These are phyloP conservation scores for Musa beccarii DNA, from an alignment of 176 grass and related monocot genomes.

Conservation along the genomic window DNA sequence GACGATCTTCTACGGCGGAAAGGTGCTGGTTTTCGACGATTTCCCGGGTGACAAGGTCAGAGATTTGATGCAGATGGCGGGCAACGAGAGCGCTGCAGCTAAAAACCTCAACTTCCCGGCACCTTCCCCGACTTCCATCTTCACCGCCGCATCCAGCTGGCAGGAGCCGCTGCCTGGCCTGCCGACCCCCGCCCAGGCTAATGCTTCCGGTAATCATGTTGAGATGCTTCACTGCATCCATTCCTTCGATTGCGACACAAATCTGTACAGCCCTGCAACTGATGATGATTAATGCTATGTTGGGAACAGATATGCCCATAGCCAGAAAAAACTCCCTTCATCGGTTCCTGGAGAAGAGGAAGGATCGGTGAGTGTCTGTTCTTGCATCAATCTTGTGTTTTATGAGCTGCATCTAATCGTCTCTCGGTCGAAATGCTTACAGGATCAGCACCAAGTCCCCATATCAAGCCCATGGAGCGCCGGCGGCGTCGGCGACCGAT, in stretches of 20 bases:
- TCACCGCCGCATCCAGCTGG: background rate
- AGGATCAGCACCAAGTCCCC: constrained; percentile 12
- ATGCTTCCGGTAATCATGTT: constrained; percentile 27
- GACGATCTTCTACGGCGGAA: constrained; percentile 61
- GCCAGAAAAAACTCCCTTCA: constrained; percentile 51
- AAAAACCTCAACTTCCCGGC: background rate
- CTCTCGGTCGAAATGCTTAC: background rate
- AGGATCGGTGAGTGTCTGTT: constrained; percentile 34
- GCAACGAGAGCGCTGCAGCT: background rate
- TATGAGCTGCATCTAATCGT: background rate
- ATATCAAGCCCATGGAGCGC: background rate
- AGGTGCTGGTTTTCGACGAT: constrained; percentile 40
- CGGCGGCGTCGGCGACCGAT: background rate
- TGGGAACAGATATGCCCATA: constrained; percentile 36
- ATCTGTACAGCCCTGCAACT: no score
- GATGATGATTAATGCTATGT: background rate
- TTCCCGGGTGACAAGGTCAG: constrained; percentile 36
- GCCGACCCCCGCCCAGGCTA: constrained; percentile 9
- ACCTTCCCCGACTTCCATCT: background rate
- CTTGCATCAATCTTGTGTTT: background rate
- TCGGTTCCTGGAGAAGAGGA: constrained; percentile 63
- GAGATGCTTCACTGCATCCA: background rate
- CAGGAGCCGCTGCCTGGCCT: background rate
- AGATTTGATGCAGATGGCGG: constrained; percentile 31
- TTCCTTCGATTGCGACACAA: no score